Evolutionary conservation across 2,329 filamentous ascomycete genomes (phyloP).

Genomic region (Ophiocordyceps robertsii): DNA sequence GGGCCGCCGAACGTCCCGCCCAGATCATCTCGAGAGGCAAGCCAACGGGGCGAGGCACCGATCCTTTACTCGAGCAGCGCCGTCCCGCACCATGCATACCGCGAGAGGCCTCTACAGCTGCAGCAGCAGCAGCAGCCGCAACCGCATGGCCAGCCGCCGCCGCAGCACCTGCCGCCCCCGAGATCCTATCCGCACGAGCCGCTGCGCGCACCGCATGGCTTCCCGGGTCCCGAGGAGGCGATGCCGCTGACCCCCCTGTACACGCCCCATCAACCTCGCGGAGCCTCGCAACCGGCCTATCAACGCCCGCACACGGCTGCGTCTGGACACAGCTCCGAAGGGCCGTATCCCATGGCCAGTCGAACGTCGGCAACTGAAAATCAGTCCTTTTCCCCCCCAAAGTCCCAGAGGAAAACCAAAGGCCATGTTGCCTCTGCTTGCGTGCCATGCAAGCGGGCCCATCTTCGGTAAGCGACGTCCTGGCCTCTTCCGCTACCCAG

Average conservation of each 20-base stretch:
- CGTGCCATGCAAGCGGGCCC: slow-evolving; percentile 73
- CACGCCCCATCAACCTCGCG: slow-evolving; percentile 9
- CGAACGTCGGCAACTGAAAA: slow-evolving; percentile 28
- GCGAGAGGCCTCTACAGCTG: slow-evolving; percentile 19
- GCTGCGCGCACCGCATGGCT: slow-evolving; percentile 11
- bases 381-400: slow-evolving; percentile 39
- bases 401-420: slow-evolving; percentile 55
- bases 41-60: slow-evolving; percentile 34
- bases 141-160: slow-evolving; percentile 6
- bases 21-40: slow-evolving; percentile 43
- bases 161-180: slow-evolving; percentile 12
- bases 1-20: slow-evolving; percentile 49
- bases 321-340: slow-evolving; percentile 5
- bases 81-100: slow-evolving; percentile 36
- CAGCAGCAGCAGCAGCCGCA: slow-evolving; percentile 2
- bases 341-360: slow-evolving; percentile 10
- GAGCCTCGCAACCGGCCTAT: slow-evolving; percentile 1
- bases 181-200: slow-evolving; percentile 15
- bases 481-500: not conserved
- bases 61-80: slow-evolving; percentile 27
- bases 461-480: slow-evolving; percentile 46
- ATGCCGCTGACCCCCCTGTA: slow-evolving; percentile 10
- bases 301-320: slow-evolving; percentile 10
- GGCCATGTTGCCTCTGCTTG: slow-evolving; percentile 77
- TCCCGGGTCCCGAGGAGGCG: slow-evolving; percentile 11